A percentile compares a stretch with the other conserved stretches of the same genome.
phyloP scores from a whole-genome alignment of 768 basidiomycete species.

The Pisolithus orientalis region DNA sequence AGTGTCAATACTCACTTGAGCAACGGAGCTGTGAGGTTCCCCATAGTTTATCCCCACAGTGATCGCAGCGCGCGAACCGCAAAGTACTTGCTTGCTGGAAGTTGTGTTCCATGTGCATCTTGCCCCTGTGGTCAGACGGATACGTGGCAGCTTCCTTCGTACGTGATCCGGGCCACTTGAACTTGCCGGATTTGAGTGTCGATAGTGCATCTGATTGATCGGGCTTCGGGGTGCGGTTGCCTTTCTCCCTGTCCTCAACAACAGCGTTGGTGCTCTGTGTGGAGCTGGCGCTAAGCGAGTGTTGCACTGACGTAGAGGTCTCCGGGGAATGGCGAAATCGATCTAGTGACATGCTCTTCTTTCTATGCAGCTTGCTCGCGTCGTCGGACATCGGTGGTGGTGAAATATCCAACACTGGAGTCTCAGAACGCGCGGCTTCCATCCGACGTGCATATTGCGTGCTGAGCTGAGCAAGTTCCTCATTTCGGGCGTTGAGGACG shows the following conservation, averaged over 20 bases:
- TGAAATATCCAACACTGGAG: constrained; percentile 6
- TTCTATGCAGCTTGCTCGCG: constrained; percentile 12
- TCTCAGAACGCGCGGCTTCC: constrained; percentile 35
- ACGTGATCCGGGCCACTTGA: constrained; percentile 66
- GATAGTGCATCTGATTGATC: constrained; percentile 38
- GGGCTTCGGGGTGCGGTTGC: constrained; percentile 22
- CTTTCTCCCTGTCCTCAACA: constrained; percentile 24
- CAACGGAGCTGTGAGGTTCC: constrained; percentile 94
- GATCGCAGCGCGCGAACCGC: constrained; percentile 88
- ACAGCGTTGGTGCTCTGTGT: constrained; percentile 16
- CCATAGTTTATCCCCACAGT: constrained; percentile 98
- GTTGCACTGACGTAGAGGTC: neutral
- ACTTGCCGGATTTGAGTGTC: constrained; percentile 50
- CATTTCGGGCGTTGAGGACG: constrained; percentile 84
- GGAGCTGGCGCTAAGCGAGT: constrained; percentile 13
- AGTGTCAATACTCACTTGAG: constrained; percentile 50
- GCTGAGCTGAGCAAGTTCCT: constrained; percentile 85
- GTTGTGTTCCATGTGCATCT: constrained; percentile 56
- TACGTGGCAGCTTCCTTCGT: constrained; percentile 37
- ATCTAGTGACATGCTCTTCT: constrained; percentile 27
- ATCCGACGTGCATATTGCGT: constrained; percentile 76
- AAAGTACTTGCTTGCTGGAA: constrained; percentile 89
- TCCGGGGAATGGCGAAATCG: constrained; percentile 13
- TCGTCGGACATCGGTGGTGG: neutral
- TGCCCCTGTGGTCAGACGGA: constrained; percentile 34